Conservation (phyloP, 2,329 filamentous ascomycete genomes). For the Myriangium duriaei region DNA sequence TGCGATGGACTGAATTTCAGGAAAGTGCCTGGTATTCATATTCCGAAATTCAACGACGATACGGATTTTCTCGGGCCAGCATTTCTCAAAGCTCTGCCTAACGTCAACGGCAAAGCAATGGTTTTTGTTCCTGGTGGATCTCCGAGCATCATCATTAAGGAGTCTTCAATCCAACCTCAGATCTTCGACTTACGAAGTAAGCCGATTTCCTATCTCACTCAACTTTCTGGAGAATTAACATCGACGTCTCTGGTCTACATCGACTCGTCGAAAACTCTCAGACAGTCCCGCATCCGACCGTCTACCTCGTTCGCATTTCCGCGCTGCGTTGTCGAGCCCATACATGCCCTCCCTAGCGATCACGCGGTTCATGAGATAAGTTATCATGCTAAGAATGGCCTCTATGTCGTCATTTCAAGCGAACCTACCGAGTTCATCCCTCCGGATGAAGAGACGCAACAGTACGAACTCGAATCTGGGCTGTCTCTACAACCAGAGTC, state of each 20-base stretch:
- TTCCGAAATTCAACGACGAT: constrained; percentile 46
- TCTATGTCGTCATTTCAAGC: constrained; percentile 67
- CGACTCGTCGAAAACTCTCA: constrained; percentile 54
- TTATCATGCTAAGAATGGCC: constrained; percentile 61
- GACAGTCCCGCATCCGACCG: constrained; percentile 58
- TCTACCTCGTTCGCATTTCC: constrained; percentile 59
- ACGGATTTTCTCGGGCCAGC: constrained; percentile 36
- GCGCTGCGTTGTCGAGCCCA: constrained; percentile 61
- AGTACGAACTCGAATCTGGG: constrained; percentile 58
- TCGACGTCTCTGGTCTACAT: constrained; percentile 75
- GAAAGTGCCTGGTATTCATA: constrained; percentile 56
- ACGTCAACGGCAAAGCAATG: constrained; percentile 65
- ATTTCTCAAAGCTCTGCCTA: constrained; percentile 45
- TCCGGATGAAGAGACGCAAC: constrained; percentile 72
- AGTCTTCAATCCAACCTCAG: constrained; percentile 57
- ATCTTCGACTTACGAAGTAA: constrained; percentile 55
- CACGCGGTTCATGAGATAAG: constrained; percentile 60
- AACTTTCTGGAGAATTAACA: constrained; percentile 65
- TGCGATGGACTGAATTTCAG: constrained; percentile 56
- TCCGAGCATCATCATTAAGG: constrained; percentile 72
- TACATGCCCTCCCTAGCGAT: constrained; percentile 42
- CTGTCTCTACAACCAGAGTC: constrained; percentile 51
- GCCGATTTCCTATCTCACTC: constrained; percentile 57
- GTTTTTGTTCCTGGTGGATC: constrained; percentile 74
- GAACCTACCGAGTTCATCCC: constrained; percentile 61